These are phyloP conservation scores for Starmera caribaea DNA, from an alignment of 805 yeast species.

Conservation along the genomic window DNA sequence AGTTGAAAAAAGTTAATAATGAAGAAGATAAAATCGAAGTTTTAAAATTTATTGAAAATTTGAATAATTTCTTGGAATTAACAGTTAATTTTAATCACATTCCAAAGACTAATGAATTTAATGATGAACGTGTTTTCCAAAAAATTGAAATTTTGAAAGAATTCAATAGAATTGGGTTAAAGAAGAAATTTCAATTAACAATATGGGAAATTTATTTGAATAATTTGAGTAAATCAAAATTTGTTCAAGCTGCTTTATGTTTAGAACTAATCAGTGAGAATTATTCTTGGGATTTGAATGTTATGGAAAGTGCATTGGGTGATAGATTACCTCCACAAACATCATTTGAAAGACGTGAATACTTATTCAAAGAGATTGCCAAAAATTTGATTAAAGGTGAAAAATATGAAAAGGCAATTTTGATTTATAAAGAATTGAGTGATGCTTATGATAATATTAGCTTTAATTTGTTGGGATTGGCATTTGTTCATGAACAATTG, in stretches of 20 bases:
- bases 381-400: slow-evolving; percentile 59
- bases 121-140: slow-evolving; percentile 79
- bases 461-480: slow-evolving; percentile 67
- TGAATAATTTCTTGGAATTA: slow-evolving; percentile 53
- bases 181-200: slow-evolving; percentile 73
- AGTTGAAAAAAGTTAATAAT: slow-evolving; percentile 49
- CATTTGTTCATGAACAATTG: slow-evolving; percentile 59
- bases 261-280: slow-evolving; percentile 71
- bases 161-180: slow-evolving; percentile 67
- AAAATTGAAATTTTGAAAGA: slow-evolving; percentile 67
- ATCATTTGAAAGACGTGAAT: slow-evolving; percentile 73
- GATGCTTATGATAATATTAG: slow-evolving; percentile 65
- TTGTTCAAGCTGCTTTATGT: slow-evolving; percentile 76
- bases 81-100: slow-evolving; percentile 61
- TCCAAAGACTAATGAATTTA: slow-evolving; percentile 76
- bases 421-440: slow-evolving; percentile 65
- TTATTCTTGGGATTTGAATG: slow-evolving; percentile 48
- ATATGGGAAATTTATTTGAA: slow-evolving; percentile 64
- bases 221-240: slow-evolving; percentile 49
- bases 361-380: slow-evolving; percentile 61
- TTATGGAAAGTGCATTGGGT: slow-evolving; percentile 41
- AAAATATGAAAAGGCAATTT: slow-evolving; percentile 72
- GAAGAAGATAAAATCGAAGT: slow-evolving; percentile 41
- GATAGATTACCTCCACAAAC: slow-evolving; percentile 77
- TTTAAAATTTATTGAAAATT: slow-evolving; percentile 38